phyloP scores from a whole-genome alignment of 2,329 filamentous ascomycete species.

The Aspergillus sp. region DNA sequence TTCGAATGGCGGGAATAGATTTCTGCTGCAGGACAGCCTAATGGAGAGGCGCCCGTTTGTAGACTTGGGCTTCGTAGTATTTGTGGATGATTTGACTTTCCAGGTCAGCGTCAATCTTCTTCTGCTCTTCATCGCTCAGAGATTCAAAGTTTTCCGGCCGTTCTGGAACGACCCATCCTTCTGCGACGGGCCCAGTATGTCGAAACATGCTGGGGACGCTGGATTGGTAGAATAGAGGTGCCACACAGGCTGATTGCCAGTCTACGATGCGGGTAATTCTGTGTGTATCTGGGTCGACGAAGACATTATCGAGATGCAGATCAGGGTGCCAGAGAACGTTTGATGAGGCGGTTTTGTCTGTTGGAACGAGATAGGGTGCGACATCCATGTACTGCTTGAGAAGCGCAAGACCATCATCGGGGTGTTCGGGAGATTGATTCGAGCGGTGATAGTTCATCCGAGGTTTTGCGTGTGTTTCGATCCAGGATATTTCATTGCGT shows the following conservation, averaged over 20 bases:
- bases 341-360: conserved; percentile 3
- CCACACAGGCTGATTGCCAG: conserved; percentile 18
- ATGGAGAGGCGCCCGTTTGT: conserved; percentile 21
- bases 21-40: conserved; percentile 21
- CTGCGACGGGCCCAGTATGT: conserved; percentile 20
- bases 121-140: conserved; percentile 20
- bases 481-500: conserved; percentile 21
- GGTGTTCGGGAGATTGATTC: conserved; percentile 12
- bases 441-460: conserved; percentile 23
- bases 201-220: conserved; percentile 24
- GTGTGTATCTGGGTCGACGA: conserved; percentile 19
- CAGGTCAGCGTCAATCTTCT: conserved; percentile 20
- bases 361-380: conserved; percentile 15
- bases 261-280: conserved; percentile 22
- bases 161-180: conserved; percentile 26
- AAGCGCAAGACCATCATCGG: conserved; percentile 17
- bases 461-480: conserved; percentile 15
- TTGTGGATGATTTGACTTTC: conserved; percentile 30
- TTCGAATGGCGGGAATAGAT: conserved; percentile 15
- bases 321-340: conserved; percentile 25
- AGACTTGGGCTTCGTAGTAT: conserved; percentile 29
- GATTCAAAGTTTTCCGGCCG: conserved; percentile 23
- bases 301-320: conserved; percentile 23
- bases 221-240: conserved; percentile 24
- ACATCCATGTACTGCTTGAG: conserved; percentile 20